Evolutionary conservation across 805 yeast genomes (phyloP).

Genomic region (Suhomyces prunicola): DNA sequence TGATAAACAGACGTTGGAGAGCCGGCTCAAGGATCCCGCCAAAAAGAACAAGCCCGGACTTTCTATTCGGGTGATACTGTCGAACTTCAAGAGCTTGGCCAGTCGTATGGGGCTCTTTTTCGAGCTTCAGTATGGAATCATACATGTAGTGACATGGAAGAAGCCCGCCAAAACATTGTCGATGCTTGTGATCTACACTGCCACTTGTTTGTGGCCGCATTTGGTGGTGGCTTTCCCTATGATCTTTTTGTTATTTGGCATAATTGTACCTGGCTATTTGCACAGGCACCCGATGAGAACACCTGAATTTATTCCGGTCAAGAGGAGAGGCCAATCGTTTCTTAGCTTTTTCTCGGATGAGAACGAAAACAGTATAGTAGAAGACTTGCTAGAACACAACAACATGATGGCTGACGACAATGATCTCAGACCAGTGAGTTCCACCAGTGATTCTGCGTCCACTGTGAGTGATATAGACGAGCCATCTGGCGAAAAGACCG

Average conservation of each 20-base stretch:
- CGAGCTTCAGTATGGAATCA: constrained; percentile 56
- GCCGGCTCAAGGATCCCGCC: constrained; percentile 43
- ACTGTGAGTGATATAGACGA: background rate
- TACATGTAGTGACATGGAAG: constrained; percentile 70
- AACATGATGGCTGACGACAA: background rate
- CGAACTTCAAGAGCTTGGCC: constrained; percentile 58
- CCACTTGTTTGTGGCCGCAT: constrained; percentile 69
- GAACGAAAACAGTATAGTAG: constrained; percentile 30
- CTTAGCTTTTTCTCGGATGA: constrained; percentile 38
- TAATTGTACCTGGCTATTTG: constrained; percentile 69
- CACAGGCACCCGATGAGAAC: constrained; percentile 61
- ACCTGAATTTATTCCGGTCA: constrained; percentile 42
- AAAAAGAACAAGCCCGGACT: constrained; percentile 47
- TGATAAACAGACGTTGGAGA: constrained; percentile 43
- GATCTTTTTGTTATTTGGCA: constrained; percentile 49
- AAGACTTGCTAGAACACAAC: constrained; percentile 22
- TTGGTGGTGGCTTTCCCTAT: constrained; percentile 63
- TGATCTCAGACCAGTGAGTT: background rate
- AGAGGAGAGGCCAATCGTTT: constrained; percentile 53
- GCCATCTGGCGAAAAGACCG: background rate
- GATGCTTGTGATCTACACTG: constrained; percentile 56
- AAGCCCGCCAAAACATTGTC: constrained; percentile 68
- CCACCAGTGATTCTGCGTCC: constrained; percentile 1
- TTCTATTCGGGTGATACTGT: constrained; percentile 53
- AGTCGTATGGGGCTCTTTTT: constrained; percentile 55